Percentiles rank a stretch among this genome's conserved stretches.
Conservation (phyloP, 2,329 filamentous ascomycete species). For the Cladosporium velox region DNA sequence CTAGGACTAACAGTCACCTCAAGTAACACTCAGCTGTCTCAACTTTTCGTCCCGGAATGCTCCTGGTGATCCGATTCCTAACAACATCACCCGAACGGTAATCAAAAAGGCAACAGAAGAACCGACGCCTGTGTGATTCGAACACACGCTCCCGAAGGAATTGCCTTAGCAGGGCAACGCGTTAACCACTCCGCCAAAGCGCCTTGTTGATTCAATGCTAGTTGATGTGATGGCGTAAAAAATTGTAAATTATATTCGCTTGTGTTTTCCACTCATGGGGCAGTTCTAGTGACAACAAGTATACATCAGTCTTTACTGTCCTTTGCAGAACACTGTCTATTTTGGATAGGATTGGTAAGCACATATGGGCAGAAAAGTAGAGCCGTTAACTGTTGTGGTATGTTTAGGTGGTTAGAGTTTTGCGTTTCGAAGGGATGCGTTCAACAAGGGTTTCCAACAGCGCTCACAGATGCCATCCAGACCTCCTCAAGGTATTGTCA, state of each 20-base stretch:
- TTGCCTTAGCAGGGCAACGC: slow-evolving; percentile 14
- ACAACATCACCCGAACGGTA: background rate
- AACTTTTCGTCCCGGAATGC: background rate
- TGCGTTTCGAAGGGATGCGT: background rate
- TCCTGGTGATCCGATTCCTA: background rate
- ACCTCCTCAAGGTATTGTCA: background rate
- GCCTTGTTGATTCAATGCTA: background rate
- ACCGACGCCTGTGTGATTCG: slow-evolving; percentile 43
- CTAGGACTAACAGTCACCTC: background rate
- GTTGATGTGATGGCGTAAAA: background rate
- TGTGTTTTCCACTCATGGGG: too few relatives aligned
- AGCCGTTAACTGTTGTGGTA: background rate
- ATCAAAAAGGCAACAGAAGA: background rate
- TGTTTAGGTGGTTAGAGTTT: background rate
- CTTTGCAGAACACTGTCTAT: background rate
- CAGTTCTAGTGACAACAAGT: background rate
- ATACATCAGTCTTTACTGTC: too few relatives aligned
- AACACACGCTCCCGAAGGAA: slow-evolving; percentile 44
- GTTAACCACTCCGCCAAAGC: slow-evolving; percentile 18
- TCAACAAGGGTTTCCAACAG: background rate
- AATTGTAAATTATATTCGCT: background rate
- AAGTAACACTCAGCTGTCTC: background rate
- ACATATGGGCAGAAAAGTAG: background rate
- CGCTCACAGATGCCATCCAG: background rate
- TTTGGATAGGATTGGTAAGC: too few relatives aligned